Evolutionary conservation across 495 filamentous ascomycete genomes (phyloP), one percentile per base, ranked within the genome.

Genomic region (Aspergillus leporis): DNA sequence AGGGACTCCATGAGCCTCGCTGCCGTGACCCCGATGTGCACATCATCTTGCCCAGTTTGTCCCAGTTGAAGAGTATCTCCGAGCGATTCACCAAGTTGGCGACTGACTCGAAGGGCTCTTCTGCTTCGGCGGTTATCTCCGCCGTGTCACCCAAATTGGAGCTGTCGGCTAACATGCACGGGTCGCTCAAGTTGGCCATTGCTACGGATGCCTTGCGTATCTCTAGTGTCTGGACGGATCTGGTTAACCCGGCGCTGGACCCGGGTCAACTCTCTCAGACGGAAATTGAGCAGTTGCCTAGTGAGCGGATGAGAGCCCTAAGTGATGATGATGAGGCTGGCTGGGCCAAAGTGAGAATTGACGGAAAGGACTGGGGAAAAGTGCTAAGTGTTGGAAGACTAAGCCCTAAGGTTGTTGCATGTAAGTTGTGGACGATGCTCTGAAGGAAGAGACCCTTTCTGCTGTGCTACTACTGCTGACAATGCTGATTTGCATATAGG

Each of bases 11-110:
- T 71, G 93, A 98, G 73, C 94, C 94, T 14, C 85, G 84, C 53
- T 91, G 91, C 53, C 87, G 91, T 22, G 92, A 97, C 65, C 92
- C 93, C 43, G 93, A 98, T 67, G 92, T 96, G 1, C 89, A 98
- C 74, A 93, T 98, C 71, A 83, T 90, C 36, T 84, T 98, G 0
- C 94, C 94, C 0, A 85, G 88, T 0, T 75, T 98, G 4, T 67
- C 88, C 7, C 91, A 95, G 61, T 75, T 98, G 52, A 97, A 97
- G 62, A 85, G 85, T 55, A 93, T 98, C 58, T 92, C 89, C 6
- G 94, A 98, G 71, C 88, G 94, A 41, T 96, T 97, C 75, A 97
- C 91, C 45, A 93, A 90, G 61, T 82, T 97, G 0, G 86, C 85
- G 9, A 55, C 71, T 21, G 67, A 68, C 34, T 78, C 61, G 2